These are phyloP conservation scores for Cichorium intybus DNA, from an alignment of 140 eudicot species.

Conservation along the genomic window DNA sequence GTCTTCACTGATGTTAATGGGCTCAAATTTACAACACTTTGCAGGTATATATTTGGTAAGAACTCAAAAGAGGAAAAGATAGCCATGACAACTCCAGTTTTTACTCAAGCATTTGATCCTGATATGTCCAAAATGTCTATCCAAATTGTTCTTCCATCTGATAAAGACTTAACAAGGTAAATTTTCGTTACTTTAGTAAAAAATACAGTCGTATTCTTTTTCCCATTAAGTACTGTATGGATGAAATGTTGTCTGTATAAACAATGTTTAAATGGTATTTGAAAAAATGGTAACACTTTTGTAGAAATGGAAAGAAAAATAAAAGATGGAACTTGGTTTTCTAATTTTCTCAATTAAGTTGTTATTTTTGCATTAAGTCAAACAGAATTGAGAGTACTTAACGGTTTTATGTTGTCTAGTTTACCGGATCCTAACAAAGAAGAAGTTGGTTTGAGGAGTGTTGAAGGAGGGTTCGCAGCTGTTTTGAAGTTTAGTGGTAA, in stretches of 20 bases:
- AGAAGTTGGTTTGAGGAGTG: slow-evolving; percentile 60
- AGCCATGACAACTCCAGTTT: slow-evolving; percentile 94
- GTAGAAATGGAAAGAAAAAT: too few species aligned
- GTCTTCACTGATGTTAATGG: background rate
- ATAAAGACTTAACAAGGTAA: slow-evolving; percentile 75
- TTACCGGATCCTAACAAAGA: slow-evolving; percentile 87
- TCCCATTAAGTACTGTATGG: too few species aligned
- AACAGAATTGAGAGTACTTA: too few species aligned
- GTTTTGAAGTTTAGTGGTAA: slow-evolving; percentile 84
- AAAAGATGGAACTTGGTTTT: too few species aligned
- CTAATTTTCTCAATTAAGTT: too few species aligned
- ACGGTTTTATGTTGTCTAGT: slow-evolving; percentile 34
- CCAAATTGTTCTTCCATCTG: slow-evolving; percentile 86
- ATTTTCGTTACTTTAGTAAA: background rate
- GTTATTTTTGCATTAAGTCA: too few species aligned
- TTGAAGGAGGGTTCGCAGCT: slow-evolving; percentile 86
- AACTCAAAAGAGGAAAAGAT: slow-evolving; percentile 78
- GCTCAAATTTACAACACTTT: slow-evolving; percentile 4
- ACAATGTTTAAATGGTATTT: too few species aligned
- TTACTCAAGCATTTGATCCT: slow-evolving; percentile 77
- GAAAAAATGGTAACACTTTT: too few species aligned
- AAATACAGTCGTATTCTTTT: too few species aligned
- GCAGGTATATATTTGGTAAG: slow-evolving; percentile 95
- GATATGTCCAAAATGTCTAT: slow-evolving; percentile 72
- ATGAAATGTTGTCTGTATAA: background rate